Evolutionary conservation across 163 green algal genomes (phyloP), one percentile per base, ranked within the genome.

Genomic region (Volvox carteri): DNA sequence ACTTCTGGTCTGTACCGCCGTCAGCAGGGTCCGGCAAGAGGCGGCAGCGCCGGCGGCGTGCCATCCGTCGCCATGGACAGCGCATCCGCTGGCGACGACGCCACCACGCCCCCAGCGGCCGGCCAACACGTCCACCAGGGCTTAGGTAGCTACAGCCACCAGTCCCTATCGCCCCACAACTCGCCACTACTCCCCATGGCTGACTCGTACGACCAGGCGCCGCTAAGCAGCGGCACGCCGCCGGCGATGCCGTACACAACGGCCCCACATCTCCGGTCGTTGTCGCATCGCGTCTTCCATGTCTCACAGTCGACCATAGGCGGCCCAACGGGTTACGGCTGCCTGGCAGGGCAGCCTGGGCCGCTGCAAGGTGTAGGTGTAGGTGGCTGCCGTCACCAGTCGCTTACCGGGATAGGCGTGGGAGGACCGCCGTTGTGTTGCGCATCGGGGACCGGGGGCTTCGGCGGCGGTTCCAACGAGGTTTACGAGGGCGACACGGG

Each of bases 191-290:
- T 46, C 33, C 33, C 65, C 30, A 44, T 46, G 65, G 30, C 65
- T 6, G 65, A 75, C 30, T 25, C 65, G 35, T 75, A 48, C 65
- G 65, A 75, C 65, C 65, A 75, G 65, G 16, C 35, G 65, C 65
- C 46, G 30, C 46, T 48, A 11, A 39, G n/a, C 62, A 42, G 62
- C n/a, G 62, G 3, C 28, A 35, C 33, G 65, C 65, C 30, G 65
- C 65, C 33, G 65, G 4, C 30, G 7, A 48, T 75, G 65, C 25
- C 30, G 65, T 75, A 42, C 65, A 21, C 65, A 33, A 33, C 65
- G 65, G 65, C 65, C 18, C 65, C 65, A 33, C 70, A 78, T 23
- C 70, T 78, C 39, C 70, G 70, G 14, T 54, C 70, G 41, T 39
- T 78, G 14, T 78, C 70, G 1, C 70, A 78, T 21, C 70, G 70